Evolutionary conservation across 2,329 filamentous ascomycete species (phyloP).

Genomic region (Pseudocercospora macadamiae): DNA sequence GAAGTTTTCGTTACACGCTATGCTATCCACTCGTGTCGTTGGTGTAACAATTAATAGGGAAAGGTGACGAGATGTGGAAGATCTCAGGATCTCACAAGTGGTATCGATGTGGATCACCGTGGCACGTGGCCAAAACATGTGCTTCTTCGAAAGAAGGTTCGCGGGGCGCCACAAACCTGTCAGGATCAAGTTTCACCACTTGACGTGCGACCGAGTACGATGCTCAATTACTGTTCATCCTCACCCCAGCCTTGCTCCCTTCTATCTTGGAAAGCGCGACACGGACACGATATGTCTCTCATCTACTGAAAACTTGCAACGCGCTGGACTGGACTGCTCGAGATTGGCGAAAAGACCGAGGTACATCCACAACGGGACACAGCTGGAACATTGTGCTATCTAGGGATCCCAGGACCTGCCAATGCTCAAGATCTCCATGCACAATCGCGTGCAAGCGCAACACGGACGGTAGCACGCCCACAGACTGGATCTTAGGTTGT

Average conservation of each 20-base stretch:
- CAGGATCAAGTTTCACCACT: too few relatives aligned
- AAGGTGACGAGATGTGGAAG: too few relatives aligned
- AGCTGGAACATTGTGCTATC: neutral
- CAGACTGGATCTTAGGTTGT: neutral
- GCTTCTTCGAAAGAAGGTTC: too few relatives aligned
- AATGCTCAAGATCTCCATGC: neutral
- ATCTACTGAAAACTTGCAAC: neutral
- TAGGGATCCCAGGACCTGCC: conserved; percentile 1
- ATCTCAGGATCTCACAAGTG: too few relatives aligned
- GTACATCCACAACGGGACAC: neutral
- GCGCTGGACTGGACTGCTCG: neutral
- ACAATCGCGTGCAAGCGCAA: neutral
- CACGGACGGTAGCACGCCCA: neutral
- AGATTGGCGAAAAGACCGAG: neutral
- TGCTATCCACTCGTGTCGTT: too few relatives aligned
- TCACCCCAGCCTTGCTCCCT: neutral
- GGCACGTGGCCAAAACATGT: neutral
- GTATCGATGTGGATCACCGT: too few relatives aligned
- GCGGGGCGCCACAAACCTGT: too few relatives aligned
- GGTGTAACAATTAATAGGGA: too few relatives aligned
- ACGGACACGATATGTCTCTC: neutral
- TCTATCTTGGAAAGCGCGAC: neutral
- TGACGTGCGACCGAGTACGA: too few relatives aligned
- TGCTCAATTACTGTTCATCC: too few relatives aligned
- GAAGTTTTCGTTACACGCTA: neutral